Conservation (phyloP, 1,284 basidiomycete genomes). For the Phellopilus nigrolimitatus region DNA sequence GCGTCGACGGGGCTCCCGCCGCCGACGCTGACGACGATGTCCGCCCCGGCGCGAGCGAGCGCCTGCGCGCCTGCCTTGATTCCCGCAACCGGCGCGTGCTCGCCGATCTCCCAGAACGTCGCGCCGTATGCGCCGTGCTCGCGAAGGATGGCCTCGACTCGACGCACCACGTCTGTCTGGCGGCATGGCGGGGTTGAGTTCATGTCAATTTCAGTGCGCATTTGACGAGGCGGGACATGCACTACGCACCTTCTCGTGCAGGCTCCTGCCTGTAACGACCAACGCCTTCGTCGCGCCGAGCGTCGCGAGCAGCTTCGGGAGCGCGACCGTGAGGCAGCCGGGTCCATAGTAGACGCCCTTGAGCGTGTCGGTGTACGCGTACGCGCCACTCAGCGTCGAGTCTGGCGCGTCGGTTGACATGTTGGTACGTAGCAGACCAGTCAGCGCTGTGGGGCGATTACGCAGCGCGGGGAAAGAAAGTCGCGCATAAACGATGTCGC, state of each 20-base stretch:
- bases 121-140: slow-evolving; percentile 52
- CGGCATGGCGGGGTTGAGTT: neutral
- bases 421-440: neutral
- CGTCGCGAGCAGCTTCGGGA: slow-evolving; percentile 54
- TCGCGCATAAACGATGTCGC: too few species aligned
- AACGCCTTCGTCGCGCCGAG: slow-evolving; percentile 58
- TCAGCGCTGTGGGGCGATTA: too few species aligned
- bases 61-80: slow-evolving; percentile 58
- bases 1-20: slow-evolving; percentile 81
- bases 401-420: neutral
- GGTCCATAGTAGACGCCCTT: slow-evolving; percentile 67
- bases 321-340: slow-evolving; percentile 51
- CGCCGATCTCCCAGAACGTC: slow-evolving; percentile 72
- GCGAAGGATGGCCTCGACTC: slow-evolving; percentile 52
- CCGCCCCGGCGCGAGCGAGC: slow-evolving; percentile 53
- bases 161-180: slow-evolving; percentile 62
- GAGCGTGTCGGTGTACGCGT: slow-evolving; percentile 59
- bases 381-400: slow-evolving; percentile 40
- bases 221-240: slow-evolving; percentile 1
- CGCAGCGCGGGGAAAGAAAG: too few species aligned
- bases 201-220: slow-evolving; percentile 13
- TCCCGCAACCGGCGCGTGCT: slow-evolving; percentile 70
- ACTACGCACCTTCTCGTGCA: slow-evolving; percentile 54
- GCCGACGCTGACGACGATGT: slow-evolving; percentile 69
- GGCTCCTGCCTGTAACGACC: slow-evolving; percentile 65